Evolutionary conservation across 805 yeast genomes (phyloP), one percentile per base, ranked within the genome.

Genomic region (Lipomyces oligophaga): DNA sequence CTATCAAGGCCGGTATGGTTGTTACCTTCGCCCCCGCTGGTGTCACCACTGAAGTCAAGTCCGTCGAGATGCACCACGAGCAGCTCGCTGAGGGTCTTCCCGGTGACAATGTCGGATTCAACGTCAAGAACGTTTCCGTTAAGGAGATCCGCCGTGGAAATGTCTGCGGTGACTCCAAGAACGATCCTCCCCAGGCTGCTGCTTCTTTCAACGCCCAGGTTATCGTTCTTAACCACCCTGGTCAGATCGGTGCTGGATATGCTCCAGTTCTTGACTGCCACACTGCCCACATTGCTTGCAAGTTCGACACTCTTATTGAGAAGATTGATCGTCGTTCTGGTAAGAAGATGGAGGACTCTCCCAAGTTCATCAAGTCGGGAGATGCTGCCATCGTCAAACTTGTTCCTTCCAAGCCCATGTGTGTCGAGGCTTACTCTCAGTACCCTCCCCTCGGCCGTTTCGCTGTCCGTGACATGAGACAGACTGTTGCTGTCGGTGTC

Each of bases 401-500:
- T 76, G 81, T 87, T 65, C 84, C 90, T 63, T 71, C 85, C 65
- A 88, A 85, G 79, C 89, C 95, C 66, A 79, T 90, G 77, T 89
- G 96, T 74, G 95, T 89, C 62, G 96, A 90, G 76, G 79, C 90
- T 63, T 90, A 81, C 82, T 75, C 81, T 68, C 93, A 87, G 69
- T 88, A 90, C 82, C 96, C 90, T 72, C 96, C 94, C 76, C 75
- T 90, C 73, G 93, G 96, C 76, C 88, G 97, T 83, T 78, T 90
- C 76, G 90, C 90, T 72, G 96, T 88, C 81, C 89, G 97, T 85
- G 97, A 88, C 78, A 88, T 88, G 97, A 85, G 97, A 85, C 96
- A 88, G 79, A 89, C 97, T 67, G 97, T 89, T 68, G 97, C 97
- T 72, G 97, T 89, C 72, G 97, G 97, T 85, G 96, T 89, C 71